Base-by-base conservation (phyloP, 75 land plant species). In the Pinus albicaulis region DNA sequence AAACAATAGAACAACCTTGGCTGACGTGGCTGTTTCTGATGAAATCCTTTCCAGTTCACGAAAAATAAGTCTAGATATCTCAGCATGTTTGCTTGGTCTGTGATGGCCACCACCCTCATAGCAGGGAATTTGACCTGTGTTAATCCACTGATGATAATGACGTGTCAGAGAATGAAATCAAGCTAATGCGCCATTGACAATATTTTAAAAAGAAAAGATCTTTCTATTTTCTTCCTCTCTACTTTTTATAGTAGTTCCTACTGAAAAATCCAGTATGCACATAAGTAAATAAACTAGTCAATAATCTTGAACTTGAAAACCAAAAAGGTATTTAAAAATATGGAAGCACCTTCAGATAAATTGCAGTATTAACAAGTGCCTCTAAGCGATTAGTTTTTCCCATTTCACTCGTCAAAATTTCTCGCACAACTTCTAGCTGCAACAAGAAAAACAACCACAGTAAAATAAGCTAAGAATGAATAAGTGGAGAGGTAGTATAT, bases 21-120 rank as follows among this genome's bases (percentile, higher is more conserved):
- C 82, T 69, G 88, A 78, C 38, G 80, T 55, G 74, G 75, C 84
- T 76, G 88, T 88, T 36, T 75, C 82, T 58, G 76, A 77, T n/a
- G 81, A 73, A 11, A 92, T 80, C 71, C 88, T 80, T 80, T 97
- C 99, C 76, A 97, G 79, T 81, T 97, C 99, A 80, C 92, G 89
- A 77, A 97, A 97, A 72, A 92, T 97, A 68, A 69, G 74, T 75
- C 95, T 84, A 8, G 99, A 91, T 72, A 95, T 97, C 78, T 92
- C 98, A 71, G 99, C 99, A 84, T 95, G 98, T 75, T 86, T 90
- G 78, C 89, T 97, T 71, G 99, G 99, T 55, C 99, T 80, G 77
- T 92, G 91, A 84, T 97, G 99, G 7, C 98, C 98, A 31, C 99
- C 99, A 85, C 84, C 99, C 78, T 97, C 99, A 85, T 82, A 95